These are phyloP conservation scores for Lunularia cruciata DNA, from an alignment of 225 moss, liverwort and hornwort genomes.

Conservation along the genomic window DNA sequence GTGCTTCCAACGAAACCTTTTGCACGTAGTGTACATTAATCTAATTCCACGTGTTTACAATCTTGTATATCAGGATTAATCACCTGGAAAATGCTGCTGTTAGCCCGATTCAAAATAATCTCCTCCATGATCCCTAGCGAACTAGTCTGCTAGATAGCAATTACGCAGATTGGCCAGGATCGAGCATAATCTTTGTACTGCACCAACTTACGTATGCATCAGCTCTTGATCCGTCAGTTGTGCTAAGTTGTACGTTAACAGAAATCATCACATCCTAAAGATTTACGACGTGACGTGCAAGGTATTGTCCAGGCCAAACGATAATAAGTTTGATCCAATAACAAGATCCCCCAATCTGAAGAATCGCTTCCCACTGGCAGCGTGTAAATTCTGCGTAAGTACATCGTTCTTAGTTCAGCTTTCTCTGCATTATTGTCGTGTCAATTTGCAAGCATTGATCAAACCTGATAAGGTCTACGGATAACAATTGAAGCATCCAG, in stretches of 20 bases:
- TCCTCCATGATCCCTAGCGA: no score
- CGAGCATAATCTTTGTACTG: not conserved
- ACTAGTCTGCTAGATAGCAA: not conserved
- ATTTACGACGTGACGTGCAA: conserved; percentile 7
- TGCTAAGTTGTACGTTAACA: conserved; percentile 11
- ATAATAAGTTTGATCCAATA: not conserved
- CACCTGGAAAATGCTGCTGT: no score
- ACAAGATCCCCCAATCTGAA: not conserved
- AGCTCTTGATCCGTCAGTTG: conserved; percentile 1
- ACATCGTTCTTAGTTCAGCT: not conserved
- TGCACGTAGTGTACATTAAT: not conserved
- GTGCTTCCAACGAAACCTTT: not conserved
- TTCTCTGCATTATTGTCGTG: conserved; percentile 1
- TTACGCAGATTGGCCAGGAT: not conserved
- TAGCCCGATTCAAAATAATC: no score
- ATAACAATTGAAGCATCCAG: not conserved
- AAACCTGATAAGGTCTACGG: not conserved
- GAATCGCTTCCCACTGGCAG: conserved; percentile 7
- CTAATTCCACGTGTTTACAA: not conserved
- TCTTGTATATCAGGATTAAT: not conserved
- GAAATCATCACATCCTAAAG: conserved; percentile 4
- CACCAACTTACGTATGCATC: not conserved
- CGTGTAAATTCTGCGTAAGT: not conserved
- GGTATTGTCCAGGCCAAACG: not conserved
- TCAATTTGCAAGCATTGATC: not conserved